Evolutionary conservation across 2,329 filamentous ascomycete genomes (phyloP), one percentile per base, ranked within the genome.

Genomic region (Cladophialophora psammophila): DNA sequence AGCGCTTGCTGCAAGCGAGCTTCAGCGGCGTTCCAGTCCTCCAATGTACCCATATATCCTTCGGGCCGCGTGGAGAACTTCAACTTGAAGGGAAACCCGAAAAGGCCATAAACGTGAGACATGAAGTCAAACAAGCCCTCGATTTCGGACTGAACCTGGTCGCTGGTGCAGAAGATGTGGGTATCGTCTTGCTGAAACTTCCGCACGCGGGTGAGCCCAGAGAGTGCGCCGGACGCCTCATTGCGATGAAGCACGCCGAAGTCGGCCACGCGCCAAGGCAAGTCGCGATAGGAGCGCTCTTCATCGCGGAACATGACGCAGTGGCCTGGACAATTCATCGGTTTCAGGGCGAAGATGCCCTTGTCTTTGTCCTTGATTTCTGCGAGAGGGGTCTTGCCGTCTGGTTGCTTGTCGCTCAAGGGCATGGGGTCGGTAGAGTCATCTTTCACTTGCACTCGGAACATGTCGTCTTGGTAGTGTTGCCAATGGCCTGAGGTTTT

Each of bases 261-360:
- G 78, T 99, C 95, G 60, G 95, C 94, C 81, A 97, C 91, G 75
- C 95, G 87, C 81, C 96, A 90, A 34, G 95, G 95, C 66, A 99
- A 83, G 74, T 98, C 93, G 75, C 91, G 86, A 80, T 98, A 97
- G 79, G 91, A 95, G 74, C 92, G 87, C 76, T 92, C 91, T 62
- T 91, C 87, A 79, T 94, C 90, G 58, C 86, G 88, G 79, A 97
- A 72, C 75, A 97, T 90, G 72, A 95, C 82, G 80, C 92, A 96
- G 80, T 98, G 94, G 34, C 93, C 93, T 3, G 95, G 95, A 81
- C 95, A 99, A 83, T 98, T 98, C 95, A 98, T 98, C 34, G 94
- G 94, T 83, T 98, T 98, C 60, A 98, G 82, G 15, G 89, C 93
- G 83, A 90, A 93, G 72, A 89, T 85, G 70, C 91, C 90, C 84